Evolutionary conservation across 306 rosid genomes (phyloP), one percentile per base, ranked within the genome.

Genomic region (Senna tora): DNA sequence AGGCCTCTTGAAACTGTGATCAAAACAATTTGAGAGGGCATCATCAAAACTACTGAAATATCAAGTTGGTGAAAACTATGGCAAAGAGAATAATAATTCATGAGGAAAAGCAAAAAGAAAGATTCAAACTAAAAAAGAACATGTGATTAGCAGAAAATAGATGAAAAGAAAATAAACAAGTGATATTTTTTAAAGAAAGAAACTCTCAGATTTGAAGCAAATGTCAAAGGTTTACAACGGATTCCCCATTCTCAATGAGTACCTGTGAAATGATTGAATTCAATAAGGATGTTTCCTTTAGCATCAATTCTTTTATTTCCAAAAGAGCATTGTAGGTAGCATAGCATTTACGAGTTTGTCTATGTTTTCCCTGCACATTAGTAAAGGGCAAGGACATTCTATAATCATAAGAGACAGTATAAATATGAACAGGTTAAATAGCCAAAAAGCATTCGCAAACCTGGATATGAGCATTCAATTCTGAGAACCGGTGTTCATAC

Each of bases 261-360:
- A 89, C 98, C 97, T 89, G 97, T 54, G 95, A 91, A 84, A 81
- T 86, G 75, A 91, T 82, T 2, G 99, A 94, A 84, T 89, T 91
- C 87, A 94, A 71, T 39, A 94, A 85, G 62, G 99, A 94, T 60
- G 83, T 84, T 85, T 94, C 97, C 86, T 91, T 94, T 22, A 85
- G 64, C 96, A 91, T 91, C 90, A 91, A 73, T 55, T 89, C 97
- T 82, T 94, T 94, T 36, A 86, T 94, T 85, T 94, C 97, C 90
- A 89, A 76, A 28, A 91, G 92, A 69, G 97, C 90, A 81, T 94
- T 94, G 80, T 86, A 87, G 22, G 97, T 91, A 38, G 90, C 88
- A 79, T 91, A 94, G 65, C 80, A 84, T 84, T 87, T 89, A 60
- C 84, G 90, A 34, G 98, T 94, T 69, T 91, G 96, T 57, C 78